Base-by-base conservation (phyloP, 106 monocot species). In the Narthecium ossifragum region DNA sequence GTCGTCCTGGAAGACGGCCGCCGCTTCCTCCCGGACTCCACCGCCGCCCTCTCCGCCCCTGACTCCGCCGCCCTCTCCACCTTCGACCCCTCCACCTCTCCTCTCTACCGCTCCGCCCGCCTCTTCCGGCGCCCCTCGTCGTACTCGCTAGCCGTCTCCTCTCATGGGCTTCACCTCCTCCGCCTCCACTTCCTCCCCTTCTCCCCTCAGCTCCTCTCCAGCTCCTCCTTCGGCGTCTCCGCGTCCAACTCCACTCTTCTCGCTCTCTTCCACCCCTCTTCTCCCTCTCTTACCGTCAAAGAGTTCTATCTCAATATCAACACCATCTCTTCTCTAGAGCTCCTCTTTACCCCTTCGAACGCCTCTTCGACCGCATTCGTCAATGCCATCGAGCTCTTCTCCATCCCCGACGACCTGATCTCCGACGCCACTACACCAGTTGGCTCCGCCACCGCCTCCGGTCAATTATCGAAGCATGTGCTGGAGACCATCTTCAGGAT, bases 111-210 rank as follows among this genome's bases (percentile, higher is more conserved):
- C 49, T 69, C 70, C 13, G 83, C 80, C 26, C 53, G 82, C 0
- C 28, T 68, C 69, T 82, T 73, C 64, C 54, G 48, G 21, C 28
- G 34, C 37, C 0, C 11, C 6, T 57, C 70, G 38, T 53, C 76
- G 38, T 88, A 88, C 74, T 2, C 12, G 0, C 71, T 84, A 59
- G 1, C 2, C 2, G 8, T 63, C 32, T 22, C 21, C 8, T 15
- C 56, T 34, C 22, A 47, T 8, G 59, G 55, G 7, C 51, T 65
- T 25, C 60, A 79, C 62, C 56, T 83, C 51, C 58, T 84, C 68
- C 80, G 88, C 65, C 80, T 84, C 68, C 84, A 84, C 56, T 84
- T 88, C 67, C 34, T 64, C 64, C 64, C 80, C 37, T 71, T 78
- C 70, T 30, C 75, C 26, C n/a, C 14, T 37, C 0, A 21, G 31